A percentile compares a stretch with the other conserved stretches of the same genome.
phyloP scores from a whole-genome alignment of 805 yeast genomes.

The Torulaspora delbrueckii region DNA sequence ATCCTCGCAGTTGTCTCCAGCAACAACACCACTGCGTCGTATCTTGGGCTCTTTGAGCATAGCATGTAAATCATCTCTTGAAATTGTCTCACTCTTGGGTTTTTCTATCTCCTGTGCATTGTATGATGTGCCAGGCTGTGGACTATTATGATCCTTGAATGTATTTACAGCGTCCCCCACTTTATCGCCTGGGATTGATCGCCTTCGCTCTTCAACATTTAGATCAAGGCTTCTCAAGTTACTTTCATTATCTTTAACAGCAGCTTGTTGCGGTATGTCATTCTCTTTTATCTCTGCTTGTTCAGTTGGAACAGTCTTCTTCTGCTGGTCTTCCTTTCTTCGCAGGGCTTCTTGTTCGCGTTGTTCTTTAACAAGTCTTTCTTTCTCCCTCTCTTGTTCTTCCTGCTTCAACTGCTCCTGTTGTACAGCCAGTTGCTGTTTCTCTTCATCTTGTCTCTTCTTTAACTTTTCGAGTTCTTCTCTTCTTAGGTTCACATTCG shows the following conservation, averaged over 20 bases:
- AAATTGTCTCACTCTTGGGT: slow-evolving; percentile 5
- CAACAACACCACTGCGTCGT: not conserved
- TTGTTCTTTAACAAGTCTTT: not conserved
- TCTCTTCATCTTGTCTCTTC: slow-evolving; percentile 5
- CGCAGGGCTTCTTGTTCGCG: not conserved
- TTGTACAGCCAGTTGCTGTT: slow-evolving; percentile 2
- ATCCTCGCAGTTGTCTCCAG: not conserved
- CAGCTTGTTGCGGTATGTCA: not conserved
- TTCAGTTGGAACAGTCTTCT: not conserved
- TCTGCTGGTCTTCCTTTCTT: not conserved
- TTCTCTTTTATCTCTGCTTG: not conserved
- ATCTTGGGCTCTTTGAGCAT: slow-evolving; percentile 15
- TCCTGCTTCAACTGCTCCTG: slow-evolving; percentile 3
- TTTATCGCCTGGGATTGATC: not conserved
- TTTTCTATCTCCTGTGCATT: not conserved
- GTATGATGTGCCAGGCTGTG: not conserved
- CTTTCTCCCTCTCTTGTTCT: not conserved
- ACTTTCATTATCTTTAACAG: not conserved
- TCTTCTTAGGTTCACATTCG: slow-evolving; percentile 28
- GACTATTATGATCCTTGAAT: not conserved
- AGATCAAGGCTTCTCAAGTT: not conserved
- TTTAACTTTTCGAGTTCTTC: slow-evolving; percentile 28
- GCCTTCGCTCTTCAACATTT: not conserved
- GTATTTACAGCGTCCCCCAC: not conserved
- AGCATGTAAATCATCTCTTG: slow-evolving; percentile 15